These are phyloP conservation scores for Helotiales sp. DNA, from an alignment of 2,329 filamentous ascomycete species.

Conservation along the genomic window DNA sequence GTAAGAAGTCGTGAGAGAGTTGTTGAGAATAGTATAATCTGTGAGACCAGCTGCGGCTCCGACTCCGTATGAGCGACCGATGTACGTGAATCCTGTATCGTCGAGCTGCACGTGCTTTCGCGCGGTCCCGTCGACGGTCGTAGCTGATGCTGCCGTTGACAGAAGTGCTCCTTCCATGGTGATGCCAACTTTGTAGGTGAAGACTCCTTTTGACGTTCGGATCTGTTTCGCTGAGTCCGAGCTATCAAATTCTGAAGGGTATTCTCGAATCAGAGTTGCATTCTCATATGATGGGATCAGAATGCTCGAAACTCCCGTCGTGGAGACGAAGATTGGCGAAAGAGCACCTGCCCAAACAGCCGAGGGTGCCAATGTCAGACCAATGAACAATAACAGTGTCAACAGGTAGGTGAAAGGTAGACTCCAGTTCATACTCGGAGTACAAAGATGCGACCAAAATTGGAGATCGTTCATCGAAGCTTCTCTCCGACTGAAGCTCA, in stretches of 20 bases:
- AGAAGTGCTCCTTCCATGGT: neutral
- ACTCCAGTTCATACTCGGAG: constrained; percentile 2
- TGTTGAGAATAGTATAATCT: neutral
- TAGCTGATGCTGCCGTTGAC: neutral
- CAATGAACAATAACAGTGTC: constrained; percentile 1
- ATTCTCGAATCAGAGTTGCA: constrained; percentile 1
- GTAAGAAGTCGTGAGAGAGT: neutral
- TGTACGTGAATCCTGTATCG: constrained; percentile 1
- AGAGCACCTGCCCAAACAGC: constrained; percentile 12
- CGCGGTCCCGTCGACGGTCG: neutral
- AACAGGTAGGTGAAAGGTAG: neutral
- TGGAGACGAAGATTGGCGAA: neutral
- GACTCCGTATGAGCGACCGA: constrained; percentile 10
- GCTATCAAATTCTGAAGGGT: neutral
- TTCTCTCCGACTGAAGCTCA: neutral
- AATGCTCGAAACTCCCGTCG: neutral
- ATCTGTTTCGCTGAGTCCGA: neutral
- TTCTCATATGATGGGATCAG: constrained; percentile 5
- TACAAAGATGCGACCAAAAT: constrained; percentile 3
- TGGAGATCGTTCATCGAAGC: constrained; percentile 3
- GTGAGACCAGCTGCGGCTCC: constrained; percentile 3
- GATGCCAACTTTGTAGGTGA: neutral
- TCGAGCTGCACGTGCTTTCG: constrained; percentile 5
- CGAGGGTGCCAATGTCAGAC: neutral
- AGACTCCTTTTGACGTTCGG: neutral